Evolutionary conservation across 2,329 filamentous ascomycete species (phyloP).

Genomic region (Fusarium cyanostomum): DNA sequence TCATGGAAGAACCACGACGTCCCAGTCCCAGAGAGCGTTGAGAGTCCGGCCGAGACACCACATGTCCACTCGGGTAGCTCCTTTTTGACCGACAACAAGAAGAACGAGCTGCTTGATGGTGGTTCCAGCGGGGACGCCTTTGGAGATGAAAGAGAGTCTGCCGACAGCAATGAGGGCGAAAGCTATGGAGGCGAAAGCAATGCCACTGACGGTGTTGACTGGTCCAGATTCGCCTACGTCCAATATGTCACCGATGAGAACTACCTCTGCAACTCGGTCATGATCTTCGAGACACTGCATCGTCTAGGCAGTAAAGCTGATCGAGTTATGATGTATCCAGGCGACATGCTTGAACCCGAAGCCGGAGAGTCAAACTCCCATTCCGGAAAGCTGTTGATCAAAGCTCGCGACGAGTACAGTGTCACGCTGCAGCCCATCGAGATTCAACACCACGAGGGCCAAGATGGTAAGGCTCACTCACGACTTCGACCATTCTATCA

Average conservation of each 20-base stretch:
- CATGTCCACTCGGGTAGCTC: background rate
- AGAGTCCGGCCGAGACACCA: background rate
- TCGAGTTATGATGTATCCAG: conserved; percentile 58
- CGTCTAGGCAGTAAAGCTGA: conserved; percentile 55
- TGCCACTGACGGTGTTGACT: conserved; percentile 2
- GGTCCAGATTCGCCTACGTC: conserved; percentile 55
- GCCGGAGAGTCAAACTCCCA: background rate
- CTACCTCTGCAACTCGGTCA: conserved; percentile 61
- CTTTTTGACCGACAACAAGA: background rate
- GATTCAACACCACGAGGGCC: conserved; percentile 49
- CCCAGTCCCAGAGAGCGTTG: background rate
- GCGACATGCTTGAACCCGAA: conserved; percentile 47
- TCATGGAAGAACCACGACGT: background rate
- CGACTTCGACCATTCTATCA: too few species aligned
- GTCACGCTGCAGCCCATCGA: conserved; percentile 56
- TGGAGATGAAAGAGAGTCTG: background rate
- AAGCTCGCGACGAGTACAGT: conserved; percentile 55
- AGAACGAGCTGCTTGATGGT: background rate
- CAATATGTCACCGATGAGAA: conserved; percentile 60
- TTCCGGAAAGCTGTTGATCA: conserved; percentile 46
- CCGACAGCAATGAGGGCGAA: background rate
- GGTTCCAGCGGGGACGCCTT: background rate
- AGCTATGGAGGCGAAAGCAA: background rate
- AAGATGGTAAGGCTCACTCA: conserved; percentile 47
- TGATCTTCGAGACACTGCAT: conserved; percentile 58